Percentiles rank a stretch among this genome's conserved stretches.
Evolutionary conservation across 495 filamentous ascomycete genomes (phyloP).

Genomic region (Sabuloglossum arenarium): DNA sequence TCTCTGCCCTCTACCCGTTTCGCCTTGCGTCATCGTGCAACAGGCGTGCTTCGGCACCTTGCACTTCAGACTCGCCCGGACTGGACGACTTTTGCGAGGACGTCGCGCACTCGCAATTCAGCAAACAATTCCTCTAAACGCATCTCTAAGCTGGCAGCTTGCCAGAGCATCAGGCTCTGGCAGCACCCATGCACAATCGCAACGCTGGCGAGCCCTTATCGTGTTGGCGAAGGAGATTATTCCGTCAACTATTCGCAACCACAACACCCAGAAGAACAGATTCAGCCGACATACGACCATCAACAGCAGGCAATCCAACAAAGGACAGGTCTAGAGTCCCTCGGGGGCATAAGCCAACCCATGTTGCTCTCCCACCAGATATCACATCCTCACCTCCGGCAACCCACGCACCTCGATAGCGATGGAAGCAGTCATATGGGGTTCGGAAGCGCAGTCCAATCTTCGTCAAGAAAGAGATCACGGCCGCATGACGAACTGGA

Average conservation of each 20-base stretch:
- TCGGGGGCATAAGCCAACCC: background rate
- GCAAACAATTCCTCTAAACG: background rate
- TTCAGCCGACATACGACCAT: slow-evolving; percentile 28
- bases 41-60: background rate
- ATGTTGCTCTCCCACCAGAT: slow-evolving; percentile 1
- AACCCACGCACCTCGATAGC: background rate
- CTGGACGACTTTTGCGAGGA: slow-evolving; percentile 21
- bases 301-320: slow-evolving; percentile 20
- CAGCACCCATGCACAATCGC: slow-evolving; percentile 47
- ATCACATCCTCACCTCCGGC: slow-evolving; percentile 4
- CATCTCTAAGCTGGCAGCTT: slow-evolving; percentile 26
- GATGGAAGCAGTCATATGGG: background rate
- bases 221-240: slow-evolving; percentile 23
- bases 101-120: background rate
- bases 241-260: slow-evolving; percentile 42
- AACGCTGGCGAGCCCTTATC: slow-evolving; percentile 45
- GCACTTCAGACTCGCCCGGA: slow-evolving; percentile 7
- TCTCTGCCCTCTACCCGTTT: background rate
- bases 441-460: background rate
- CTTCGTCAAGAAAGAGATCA: background rate
- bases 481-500: slow-evolving; percentile 9
- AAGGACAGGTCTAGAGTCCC: slow-evolving; percentile 7
- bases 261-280: slow-evolving; percentile 35
- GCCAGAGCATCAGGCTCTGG: slow-evolving; percentile 51
- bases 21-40: background rate